Conservation (phyloP, 2,329 filamentous ascomycete species). For the Aureobasidium leucospermi region DNA sequence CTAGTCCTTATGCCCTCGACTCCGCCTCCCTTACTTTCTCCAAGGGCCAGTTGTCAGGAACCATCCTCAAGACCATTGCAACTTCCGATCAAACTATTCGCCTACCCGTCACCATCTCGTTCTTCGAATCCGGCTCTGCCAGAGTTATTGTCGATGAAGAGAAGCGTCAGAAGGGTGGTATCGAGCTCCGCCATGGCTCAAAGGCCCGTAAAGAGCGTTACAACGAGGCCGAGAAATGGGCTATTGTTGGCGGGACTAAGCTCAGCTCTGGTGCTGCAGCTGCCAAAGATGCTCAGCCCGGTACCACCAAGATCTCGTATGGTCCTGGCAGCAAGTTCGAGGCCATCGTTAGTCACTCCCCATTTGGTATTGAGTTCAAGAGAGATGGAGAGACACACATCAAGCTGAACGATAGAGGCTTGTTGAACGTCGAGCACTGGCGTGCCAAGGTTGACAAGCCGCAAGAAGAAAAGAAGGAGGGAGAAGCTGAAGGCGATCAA, state of each 20-base stretch:
- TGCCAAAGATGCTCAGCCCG: conserved; percentile 55
- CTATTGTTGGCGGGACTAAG: conserved; percentile 72
- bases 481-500: conserved; percentile 35
- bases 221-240: conserved; percentile 82
- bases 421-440: conserved; percentile 95
- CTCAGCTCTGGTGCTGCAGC: conserved; percentile 65
- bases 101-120: conserved; percentile 77
- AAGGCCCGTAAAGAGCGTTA: conserved; percentile 84
- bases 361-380: conserved; percentile 81
- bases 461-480: conserved; percentile 49
- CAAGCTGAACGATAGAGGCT: conserved; percentile 80
- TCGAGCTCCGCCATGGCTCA: conserved; percentile 79
- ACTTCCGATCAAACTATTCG: conserved; percentile 60
- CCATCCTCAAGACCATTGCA: conserved; percentile 71
- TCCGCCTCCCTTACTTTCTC: conserved; percentile 66
- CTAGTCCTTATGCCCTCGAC: conserved; percentile 71
- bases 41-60: conserved; percentile 70
- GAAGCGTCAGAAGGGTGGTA: conserved; percentile 78
- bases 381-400: conserved; percentile 75
- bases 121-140: conserved; percentile 82
- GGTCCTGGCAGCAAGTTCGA: conserved; percentile 70
- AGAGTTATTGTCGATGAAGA: conserved; percentile 89
- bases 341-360: conserved; percentile 73
- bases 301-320: conserved; percentile 68
- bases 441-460: conserved; percentile 70